phyloP scores from a whole-genome alignment of 805 yeast genomes.

The Ogataea pignaliae region DNA sequence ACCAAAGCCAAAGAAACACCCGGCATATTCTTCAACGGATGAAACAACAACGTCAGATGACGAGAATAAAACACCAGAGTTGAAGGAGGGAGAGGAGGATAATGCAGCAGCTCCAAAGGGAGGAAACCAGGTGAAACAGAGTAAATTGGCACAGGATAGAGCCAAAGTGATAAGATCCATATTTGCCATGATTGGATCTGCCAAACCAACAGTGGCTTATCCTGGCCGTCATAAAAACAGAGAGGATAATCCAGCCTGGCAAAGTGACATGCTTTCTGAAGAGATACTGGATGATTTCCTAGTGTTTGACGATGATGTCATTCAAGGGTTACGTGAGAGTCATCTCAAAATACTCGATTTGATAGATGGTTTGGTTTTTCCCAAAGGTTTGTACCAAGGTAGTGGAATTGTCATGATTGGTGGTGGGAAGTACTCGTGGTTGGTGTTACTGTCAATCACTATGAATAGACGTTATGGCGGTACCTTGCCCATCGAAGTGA shows the following conservation, averaged over 20 bases:
- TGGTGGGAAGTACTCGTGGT: conserved; percentile 51
- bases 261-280: conserved; percentile 8
- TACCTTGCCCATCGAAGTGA: conserved; percentile 41
- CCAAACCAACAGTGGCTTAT: neutral
- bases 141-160: neutral
- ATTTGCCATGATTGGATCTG: neutral
- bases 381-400: conserved; percentile 38
- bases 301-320: conserved; percentile 39
- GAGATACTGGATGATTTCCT: conserved; percentile 24
- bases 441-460: conserved; percentile 43
- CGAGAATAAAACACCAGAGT: too few species aligned
- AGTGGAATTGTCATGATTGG: conserved; percentile 60
- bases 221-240: neutral
- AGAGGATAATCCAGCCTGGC: neutral
- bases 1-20: too few species aligned
- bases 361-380: conserved; percentile 32
- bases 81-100: neutral
- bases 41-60: too few species aligned
- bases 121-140: neutral
- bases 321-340: conserved; percentile 37
- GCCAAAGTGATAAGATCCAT: neutral
- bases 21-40: too few species aligned
- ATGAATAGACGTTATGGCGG: conserved; percentile 45
- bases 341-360: conserved; percentile 39
- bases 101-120: neutral